Evolutionary conservation across 441 rosid genomes (phyloP), one percentile per base, ranked within the genome.

Genomic region (Arabidopsis lyrata): DNA sequence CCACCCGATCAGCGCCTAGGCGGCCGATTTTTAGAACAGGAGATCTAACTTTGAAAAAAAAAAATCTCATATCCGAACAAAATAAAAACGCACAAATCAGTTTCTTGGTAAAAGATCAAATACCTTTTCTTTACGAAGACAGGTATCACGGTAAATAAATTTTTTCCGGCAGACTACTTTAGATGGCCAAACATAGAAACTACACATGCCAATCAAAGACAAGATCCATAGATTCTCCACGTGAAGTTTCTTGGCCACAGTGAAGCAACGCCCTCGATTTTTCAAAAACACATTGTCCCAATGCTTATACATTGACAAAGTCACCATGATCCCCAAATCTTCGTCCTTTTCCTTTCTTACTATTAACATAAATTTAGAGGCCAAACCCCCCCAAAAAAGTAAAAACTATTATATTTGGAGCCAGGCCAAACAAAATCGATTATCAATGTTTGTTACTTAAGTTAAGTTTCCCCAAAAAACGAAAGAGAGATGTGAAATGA

Each of bases 221-320:
- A 69, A 69, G 61, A 76, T 76, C 79, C 75, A 63, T 58, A 47
- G 52, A 47, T 32, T 41, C 66, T 63, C 66, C 75, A 76, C 66
- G 75, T 76, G 75, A 70, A 69, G 55, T 70, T 64, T 70, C 66
- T 76, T 70, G 79, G 66, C 31, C 66, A 54, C 63, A 54, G 74
- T 68, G 70, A 68, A 75, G 63, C 53, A 60, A 67, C 34, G n/a
- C 49, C 48, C 63, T 75, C 63, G 57, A 34, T 60, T 8, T 32
- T 60, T 34, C 44, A 20, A 52, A 53, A 68, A 42, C 69, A 44
- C 64, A 62, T 36, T 27, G 59, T 69, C 52, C 65, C 70, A 20
- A 47, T 55, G 70, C 70, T 38, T 55, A 44, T 52, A 58, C 35
- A 66, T 66, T 24, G 73, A 74, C 67, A 74, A 50, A 66, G 54